Evolutionary conservation across 305 asterid species (phyloP).

Genomic region (Fraxinus baroniana): DNA sequence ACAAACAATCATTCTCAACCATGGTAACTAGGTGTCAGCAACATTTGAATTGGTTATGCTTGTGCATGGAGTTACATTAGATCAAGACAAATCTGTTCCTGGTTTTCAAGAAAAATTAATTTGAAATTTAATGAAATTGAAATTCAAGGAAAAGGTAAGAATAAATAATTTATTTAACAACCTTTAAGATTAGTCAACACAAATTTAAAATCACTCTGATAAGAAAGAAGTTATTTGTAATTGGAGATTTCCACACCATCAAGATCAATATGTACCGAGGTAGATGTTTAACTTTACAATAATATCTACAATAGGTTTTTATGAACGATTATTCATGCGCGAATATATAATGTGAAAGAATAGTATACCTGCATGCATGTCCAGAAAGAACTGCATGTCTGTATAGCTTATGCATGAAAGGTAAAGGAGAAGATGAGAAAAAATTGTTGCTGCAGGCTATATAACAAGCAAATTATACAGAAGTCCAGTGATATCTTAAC

Average conservation of each 20-base stretch:
- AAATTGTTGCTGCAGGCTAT: background rate
- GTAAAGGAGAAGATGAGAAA: background rate
- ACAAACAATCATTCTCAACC: background rate
- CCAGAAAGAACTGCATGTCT: background rate
- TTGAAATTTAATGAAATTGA: background rate
- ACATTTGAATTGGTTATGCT: background rate
- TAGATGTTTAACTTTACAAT: conserved; percentile 1
- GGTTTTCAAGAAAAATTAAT: background rate
- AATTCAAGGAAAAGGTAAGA: background rate
- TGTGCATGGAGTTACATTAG: background rate
- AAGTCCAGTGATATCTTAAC: background rate
- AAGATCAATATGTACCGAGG: conserved; percentile 1
- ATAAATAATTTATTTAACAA: background rate
- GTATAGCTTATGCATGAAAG: background rate
- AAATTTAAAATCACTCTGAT: background rate
- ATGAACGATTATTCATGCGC: background rate
- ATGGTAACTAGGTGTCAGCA: background rate
- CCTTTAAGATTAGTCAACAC: background rate
- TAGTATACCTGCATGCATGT: background rate
- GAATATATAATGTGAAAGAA: background rate
- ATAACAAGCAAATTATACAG: background rate
- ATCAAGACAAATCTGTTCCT: background rate
- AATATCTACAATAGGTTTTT: background rate
- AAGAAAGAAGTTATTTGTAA: background rate
- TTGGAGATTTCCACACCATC: background rate